Evolutionary conservation across 257 asterid species (phyloP).

Genomic region (Salvia splendens): DNA sequence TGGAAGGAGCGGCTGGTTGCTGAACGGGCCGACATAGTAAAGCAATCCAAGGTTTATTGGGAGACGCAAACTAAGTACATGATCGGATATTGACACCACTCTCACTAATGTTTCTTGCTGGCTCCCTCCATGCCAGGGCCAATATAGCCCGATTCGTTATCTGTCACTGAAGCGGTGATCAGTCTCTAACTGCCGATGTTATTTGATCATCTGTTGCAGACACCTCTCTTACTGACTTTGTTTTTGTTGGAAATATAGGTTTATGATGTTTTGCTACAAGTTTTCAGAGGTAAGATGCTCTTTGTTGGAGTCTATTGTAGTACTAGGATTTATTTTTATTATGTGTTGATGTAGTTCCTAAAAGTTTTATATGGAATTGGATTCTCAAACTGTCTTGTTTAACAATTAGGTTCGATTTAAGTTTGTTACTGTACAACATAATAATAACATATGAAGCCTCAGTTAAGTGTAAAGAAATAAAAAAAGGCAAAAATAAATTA

Average conservation of each 20-base stretch:
- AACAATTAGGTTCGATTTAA: too few relatives aligned
- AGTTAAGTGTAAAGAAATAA: too few relatives aligned
- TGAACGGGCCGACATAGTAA: slow-evolving; percentile 67
- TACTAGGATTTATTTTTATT: too few relatives aligned
- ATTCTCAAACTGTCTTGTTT: too few relatives aligned
- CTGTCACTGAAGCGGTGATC: neutral
- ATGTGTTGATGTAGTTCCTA: too few relatives aligned
- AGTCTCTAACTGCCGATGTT: neutral
- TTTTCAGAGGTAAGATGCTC: neutral
- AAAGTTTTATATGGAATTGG: too few relatives aligned
- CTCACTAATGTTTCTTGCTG: neutral
- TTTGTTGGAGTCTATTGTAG: neutral
- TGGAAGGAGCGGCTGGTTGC: slow-evolving; percentile 68
- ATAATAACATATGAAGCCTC: too few relatives aligned
- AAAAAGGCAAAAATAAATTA: too few relatives aligned
- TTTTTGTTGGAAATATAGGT: slow-evolving; percentile 3
- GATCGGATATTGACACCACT: slow-evolving; percentile 53
- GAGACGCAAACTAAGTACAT: slow-evolving; percentile 63
- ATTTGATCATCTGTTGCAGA: neutral
- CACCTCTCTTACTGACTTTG: neutral
- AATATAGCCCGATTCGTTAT: neutral
- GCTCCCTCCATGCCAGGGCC: neutral
- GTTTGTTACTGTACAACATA: too few relatives aligned
- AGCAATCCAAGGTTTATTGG: slow-evolving; percentile 73
- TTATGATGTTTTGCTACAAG: neutral